A percentile compares a stretch with the other conserved stretches of the same genome.
phyloP scores from a whole-genome alignment of 495 filamentous ascomycete genomes.

The Copromyces sp. region DNA sequence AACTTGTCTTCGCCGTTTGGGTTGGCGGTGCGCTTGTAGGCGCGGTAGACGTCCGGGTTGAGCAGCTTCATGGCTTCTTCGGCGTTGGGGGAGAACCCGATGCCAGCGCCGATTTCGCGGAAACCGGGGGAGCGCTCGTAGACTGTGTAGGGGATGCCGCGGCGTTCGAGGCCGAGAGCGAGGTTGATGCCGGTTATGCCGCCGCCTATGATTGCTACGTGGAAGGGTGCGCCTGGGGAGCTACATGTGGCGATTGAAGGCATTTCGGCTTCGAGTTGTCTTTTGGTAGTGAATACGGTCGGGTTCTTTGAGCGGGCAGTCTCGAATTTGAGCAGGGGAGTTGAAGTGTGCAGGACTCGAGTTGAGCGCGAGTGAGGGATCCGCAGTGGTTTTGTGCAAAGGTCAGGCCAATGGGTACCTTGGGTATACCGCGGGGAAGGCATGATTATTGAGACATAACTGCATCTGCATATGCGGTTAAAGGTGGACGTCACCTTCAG shows the following conservation, averaged over 20 bases:
- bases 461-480: not conserved
- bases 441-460: not conserved
- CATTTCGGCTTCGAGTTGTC: conserved; percentile 2
- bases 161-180: conserved; percentile 44
- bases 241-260: not conserved
- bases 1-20: conserved; percentile 33
- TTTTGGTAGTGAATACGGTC: not conserved
- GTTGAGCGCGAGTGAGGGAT: not conserved
- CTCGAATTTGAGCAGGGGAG: too few species aligned
- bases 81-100: conserved; percentile 50
- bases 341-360: not conserved
- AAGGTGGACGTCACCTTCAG: not conserved
- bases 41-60: conserved; percentile 25
- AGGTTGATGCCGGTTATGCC: conserved; percentile 51
- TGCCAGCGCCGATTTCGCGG: conserved; percentile 49
- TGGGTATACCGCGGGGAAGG: not conserved
- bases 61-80: conserved; percentile 43
- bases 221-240: conserved; percentile 4
- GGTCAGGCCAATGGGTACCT: not conserved
- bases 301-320: not conserved
- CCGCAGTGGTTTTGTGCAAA: not conserved
- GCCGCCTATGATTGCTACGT: conserved; percentile 49
- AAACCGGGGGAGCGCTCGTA: conserved; percentile 46
- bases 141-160: conserved; percentile 37
- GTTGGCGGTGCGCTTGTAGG: conserved; percentile 29